Conservation (phyloP, 1,284 basidiomycete genomes). For the Pisolithus thermaeus region DNA sequence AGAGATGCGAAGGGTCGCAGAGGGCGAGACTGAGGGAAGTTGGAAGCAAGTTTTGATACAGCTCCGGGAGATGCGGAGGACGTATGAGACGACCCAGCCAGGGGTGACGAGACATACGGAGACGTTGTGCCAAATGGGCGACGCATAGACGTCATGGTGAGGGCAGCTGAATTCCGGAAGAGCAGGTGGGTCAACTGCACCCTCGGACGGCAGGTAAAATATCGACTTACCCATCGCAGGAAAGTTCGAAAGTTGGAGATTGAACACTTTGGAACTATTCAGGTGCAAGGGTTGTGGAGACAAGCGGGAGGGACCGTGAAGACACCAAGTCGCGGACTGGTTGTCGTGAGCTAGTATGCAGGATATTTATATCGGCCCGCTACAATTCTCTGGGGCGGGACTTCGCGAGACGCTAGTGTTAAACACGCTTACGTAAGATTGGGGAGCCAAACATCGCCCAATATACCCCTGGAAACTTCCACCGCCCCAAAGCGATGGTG, state of each 20-base stretch:
- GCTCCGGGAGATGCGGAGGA: slow-evolving; percentile 24
- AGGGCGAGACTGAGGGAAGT: slow-evolving; percentile 65
- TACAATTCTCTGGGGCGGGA: slow-evolving; percentile 24
- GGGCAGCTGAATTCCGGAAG: slow-evolving; percentile 24
- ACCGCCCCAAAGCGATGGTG: too few species aligned
- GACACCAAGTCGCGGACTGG: slow-evolving; percentile 26
- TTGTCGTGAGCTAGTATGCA: slow-evolving; percentile 19
- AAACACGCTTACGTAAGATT: slow-evolving; percentile 14
- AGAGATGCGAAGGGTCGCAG: slow-evolving; percentile 70
- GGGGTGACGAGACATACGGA: slow-evolving; percentile 51
- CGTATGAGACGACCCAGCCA: slow-evolving; percentile 39
- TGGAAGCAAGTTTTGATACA: slow-evolving; percentile 36
- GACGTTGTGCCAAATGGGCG: slow-evolving; percentile 19
- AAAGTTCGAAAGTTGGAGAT: neutral
- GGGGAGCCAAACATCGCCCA: slow-evolving; percentile 23
- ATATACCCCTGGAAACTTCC: slow-evolving; percentile 1
- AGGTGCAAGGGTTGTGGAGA: too few species aligned
- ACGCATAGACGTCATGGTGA: slow-evolving; percentile 29
- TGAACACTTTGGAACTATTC: neutral
- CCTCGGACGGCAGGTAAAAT: too few species aligned
- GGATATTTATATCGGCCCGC: slow-evolving; percentile 20
- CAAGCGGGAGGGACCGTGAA: slow-evolving; percentile 16
- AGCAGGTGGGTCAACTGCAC: slow-evolving; percentile 4
- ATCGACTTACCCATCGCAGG: slow-evolving; percentile 21
- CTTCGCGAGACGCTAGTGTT: slow-evolving; percentile 1